A percentile compares a stretch with the other conserved stretches of the same genome.
These are phyloP conservation scores for Aspergillus persii DNA, from an alignment of 2,329 filamentous ascomycete genomes.

Conservation along the genomic window DNA sequence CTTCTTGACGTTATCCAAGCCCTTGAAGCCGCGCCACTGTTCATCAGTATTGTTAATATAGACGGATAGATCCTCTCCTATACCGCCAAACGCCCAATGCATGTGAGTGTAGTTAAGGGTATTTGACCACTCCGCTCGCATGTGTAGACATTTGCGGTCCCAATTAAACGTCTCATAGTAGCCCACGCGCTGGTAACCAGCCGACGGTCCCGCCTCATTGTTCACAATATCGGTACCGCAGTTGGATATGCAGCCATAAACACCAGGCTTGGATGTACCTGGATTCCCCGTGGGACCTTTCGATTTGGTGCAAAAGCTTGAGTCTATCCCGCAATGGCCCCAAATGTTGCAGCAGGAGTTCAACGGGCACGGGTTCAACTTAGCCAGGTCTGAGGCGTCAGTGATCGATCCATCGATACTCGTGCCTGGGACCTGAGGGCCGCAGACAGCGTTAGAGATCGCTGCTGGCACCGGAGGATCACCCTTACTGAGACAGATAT, in stretches of 20 bases:
- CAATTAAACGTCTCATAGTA: constrained; percentile 35
- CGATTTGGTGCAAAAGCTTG: constrained; percentile 42
- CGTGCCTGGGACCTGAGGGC: background rate
- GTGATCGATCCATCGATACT: background rate
- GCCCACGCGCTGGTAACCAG: constrained; percentile 21
- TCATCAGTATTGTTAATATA: constrained; percentile 23
- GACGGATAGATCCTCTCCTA: constrained; percentile 29
- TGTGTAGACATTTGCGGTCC: constrained; percentile 31
- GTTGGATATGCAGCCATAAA: constrained; percentile 43
- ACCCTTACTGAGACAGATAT: background rate
- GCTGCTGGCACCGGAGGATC: background rate
- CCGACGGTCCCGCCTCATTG: constrained; percentile 16
- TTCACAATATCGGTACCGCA: constrained; percentile 40
- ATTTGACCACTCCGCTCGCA: constrained; percentile 23
- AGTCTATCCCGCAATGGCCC: constrained; percentile 47
- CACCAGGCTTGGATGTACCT: constrained; percentile 33
- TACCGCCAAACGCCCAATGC: constrained; percentile 38
- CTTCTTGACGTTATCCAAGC: constrained; percentile 24
- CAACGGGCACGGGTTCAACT: background rate
- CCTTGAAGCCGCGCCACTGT: constrained; percentile 28
- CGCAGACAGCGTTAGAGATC: background rate
- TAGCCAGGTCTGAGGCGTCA: background rate
- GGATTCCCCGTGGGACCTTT: constrained; percentile 30
- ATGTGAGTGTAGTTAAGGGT: constrained; percentile 28
- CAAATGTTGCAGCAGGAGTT: constrained; percentile 20